phyloP scores from a whole-genome alignment of 129 eudicot species.

The Sambucus nigra region DNA sequence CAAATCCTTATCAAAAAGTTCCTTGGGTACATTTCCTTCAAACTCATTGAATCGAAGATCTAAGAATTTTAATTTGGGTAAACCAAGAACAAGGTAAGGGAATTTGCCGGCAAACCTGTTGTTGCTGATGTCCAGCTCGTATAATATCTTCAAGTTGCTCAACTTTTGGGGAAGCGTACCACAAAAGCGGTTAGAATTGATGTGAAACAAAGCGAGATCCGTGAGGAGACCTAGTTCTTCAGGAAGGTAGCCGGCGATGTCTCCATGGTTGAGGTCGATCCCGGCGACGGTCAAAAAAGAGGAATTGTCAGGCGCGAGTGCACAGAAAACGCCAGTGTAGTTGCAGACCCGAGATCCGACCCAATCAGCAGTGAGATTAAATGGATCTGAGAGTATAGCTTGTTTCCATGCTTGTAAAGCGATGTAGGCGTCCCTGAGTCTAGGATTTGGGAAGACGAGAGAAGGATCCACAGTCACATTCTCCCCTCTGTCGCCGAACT shows the following conservation, averaged over 20 bases:
- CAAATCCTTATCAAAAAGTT: slow-evolving; percentile 54
- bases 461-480: slow-evolving; percentile 57
- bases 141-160: slow-evolving; percentile 40
- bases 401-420: slow-evolving; percentile 93
- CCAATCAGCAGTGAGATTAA: slow-evolving; percentile 59
- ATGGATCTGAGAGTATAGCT: slow-evolving; percentile 84
- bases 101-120: slow-evolving; percentile 92
- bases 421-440: slow-evolving; percentile 65
- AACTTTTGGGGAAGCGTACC: slow-evolving; percentile 69
- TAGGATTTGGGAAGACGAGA: slow-evolving; percentile 44
- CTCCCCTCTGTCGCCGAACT: slow-evolving; percentile 79
- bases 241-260: slow-evolving; percentile 82
- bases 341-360: slow-evolving; percentile 67
- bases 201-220: slow-evolving; percentile 74
- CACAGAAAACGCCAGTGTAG: slow-evolving; percentile 69
- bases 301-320: slow-evolving; percentile 44
- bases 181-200: slow-evolving; percentile 74
- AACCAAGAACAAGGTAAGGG: slow-evolving; percentile 54
- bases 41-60: slow-evolving; percentile 85
- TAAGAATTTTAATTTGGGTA: slow-evolving; percentile 54
- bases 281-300: slow-evolving; percentile 53
- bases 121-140: slow-evolving; percentile 81
- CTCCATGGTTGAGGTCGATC: slow-evolving; percentile 89
- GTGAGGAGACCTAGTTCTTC: slow-evolving; percentile 67
- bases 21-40: slow-evolving; percentile 77